Conservation (phyloP, 2,329 filamentous ascomycete species). For the Fusarium sp. region DNA sequence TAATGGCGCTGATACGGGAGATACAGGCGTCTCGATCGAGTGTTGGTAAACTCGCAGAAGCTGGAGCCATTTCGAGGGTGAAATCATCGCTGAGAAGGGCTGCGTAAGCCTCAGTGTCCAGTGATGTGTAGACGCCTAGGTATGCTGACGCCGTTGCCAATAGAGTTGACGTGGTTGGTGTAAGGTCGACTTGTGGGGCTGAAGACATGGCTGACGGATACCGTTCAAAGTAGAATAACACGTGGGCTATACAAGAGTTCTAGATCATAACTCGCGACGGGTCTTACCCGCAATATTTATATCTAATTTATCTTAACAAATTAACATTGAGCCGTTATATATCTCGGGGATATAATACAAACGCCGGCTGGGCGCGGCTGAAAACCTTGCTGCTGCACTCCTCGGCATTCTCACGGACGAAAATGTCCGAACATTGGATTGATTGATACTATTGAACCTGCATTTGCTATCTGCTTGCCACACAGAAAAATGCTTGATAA, state of each 20-base stretch:
- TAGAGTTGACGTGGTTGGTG: not conserved
- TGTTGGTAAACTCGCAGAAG: not conserved
- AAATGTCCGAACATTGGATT: not conserved
- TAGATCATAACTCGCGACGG: accelerated
- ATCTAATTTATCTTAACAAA: no score
- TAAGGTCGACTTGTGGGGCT: not conserved
- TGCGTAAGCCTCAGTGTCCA: not conserved
- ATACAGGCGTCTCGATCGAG: not conserved
- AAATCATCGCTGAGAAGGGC: not conserved
- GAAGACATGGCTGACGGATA: not conserved
- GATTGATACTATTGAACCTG: not conserved
- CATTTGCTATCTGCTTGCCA: no score
- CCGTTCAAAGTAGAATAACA: not conserved
- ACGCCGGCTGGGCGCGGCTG: not conserved
- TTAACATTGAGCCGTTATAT: no score
- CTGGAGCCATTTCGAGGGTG: not conserved
- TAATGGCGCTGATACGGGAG: not conserved
- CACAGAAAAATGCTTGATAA: no score
- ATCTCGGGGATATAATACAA: not conserved
- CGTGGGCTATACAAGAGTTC: accelerated
- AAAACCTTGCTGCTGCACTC: not conserved
- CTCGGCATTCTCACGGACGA: not conserved
- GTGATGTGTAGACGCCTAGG: not conserved
- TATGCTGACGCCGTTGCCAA: not conserved
- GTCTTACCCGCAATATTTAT: not conserved